Percentiles rank a stretch among this genome's conserved stretches.
Evolutionary conservation across 495 filamentous ascomycete genomes (phyloP).

Genomic region (Aspergillus conjunctus): DNA sequence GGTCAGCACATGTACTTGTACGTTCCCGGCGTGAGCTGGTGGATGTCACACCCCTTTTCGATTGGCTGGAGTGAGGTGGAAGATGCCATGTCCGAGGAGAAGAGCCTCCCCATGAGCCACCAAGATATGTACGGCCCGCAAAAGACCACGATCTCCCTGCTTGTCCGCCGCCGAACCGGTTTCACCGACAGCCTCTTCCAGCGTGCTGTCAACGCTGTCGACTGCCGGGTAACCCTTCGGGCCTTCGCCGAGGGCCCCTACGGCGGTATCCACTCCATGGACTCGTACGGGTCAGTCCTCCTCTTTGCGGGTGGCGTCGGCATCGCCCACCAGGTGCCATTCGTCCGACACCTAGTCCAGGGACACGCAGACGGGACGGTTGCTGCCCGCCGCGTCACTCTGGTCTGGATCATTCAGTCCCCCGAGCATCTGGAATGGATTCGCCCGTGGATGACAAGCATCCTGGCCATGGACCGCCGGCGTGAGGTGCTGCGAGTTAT

Average conservation of each 20-base stretch:
- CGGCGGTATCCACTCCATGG: constrained; percentile 74
- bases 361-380: constrained; percentile 72
- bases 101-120: constrained; percentile 41
- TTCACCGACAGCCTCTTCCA: constrained; percentile 84
- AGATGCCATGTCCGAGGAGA: constrained; percentile 42
- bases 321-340: constrained; percentile 94
- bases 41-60: constrained; percentile 93
- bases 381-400: constrained; percentile 75
- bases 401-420: constrained; percentile 91
- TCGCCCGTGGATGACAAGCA: constrained; percentile 86
- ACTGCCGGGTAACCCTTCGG: constrained; percentile 52
- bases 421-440: constrained; percentile 91
- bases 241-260: constrained; percentile 87
- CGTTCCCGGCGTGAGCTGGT: constrained; percentile 70
- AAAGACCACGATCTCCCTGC: constrained; percentile 69
- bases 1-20: constrained; percentile 90
- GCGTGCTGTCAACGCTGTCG: constrained; percentile 46
- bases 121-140: constrained; percentile 38
- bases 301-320: constrained; percentile 91
- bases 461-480: constrained; percentile 75
- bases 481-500: constrained; percentile 78
- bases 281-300: constrained; percentile 87
- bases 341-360: constrained; percentile 75
- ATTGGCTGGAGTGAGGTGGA: constrained; percentile 75
- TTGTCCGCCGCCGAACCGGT: constrained; percentile 83